Base-by-base conservation (phyloP, 331 rosid species). In the Spiraea crenata region DNA sequence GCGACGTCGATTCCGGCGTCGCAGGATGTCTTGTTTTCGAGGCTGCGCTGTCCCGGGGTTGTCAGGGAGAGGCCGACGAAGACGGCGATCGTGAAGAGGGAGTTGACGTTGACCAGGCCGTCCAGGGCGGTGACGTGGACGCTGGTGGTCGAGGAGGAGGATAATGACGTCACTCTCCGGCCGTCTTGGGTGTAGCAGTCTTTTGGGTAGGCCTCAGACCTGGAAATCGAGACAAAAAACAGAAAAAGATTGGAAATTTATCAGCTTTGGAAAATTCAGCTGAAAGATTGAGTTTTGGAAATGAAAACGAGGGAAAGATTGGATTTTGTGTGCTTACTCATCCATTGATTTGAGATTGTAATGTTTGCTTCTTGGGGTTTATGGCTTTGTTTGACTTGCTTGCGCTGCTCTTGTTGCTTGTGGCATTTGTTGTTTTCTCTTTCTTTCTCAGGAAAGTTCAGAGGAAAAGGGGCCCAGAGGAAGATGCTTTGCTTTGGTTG, bases 51-150 rank as follows among this genome's bases (percentile, higher is more conserved):
- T 0, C 84, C 86, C 0, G 82, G 90, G 0, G 91, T 83, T 7
- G 98, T 77, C 9, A 92, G 77, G 0, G 96, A 92, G 6, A 92
- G 89, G 1, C 98, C 98, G 39, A 92, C 96, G 76, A 92, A 92
- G 11, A 92, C 96, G 0, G 98, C 98, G 51, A 92, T 83, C 9
- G 98, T 85, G 89, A 92, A 92, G 38, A 92, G 96, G 0, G 98
- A 92, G 81, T 92, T 92, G 9, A 86, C 98, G 63, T 89, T 92
- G 16, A 92, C 98, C 3, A 92, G 66, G 7, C 98, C 98, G 69
- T 92, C 96, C 10, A 92, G 78, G 17, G 98, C 96, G 2, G 89
- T 89, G n/a, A 92, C 96, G 74, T 92, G 98, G 16, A 92, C 88
- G 67, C 93, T 92, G 5, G 95, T 89, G 7, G 89, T 84, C 1